phyloP scores from a whole-genome alignment of 768 basidiomycete genomes.

The Russula vinacea region DNA sequence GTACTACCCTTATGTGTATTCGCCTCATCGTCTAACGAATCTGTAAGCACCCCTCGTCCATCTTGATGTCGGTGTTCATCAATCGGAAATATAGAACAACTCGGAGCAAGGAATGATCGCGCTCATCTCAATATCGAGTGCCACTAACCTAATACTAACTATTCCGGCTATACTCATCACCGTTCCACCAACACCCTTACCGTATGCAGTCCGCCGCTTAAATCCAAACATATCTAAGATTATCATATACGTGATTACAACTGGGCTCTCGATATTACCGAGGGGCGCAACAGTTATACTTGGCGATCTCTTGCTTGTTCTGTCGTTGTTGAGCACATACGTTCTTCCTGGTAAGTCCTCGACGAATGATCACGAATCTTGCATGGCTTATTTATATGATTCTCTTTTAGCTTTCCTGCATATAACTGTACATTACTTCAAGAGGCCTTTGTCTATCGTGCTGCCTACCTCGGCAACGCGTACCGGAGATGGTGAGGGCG shows the following conservation, averaged over 20 bases:
- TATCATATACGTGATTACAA: constrained; percentile 42
- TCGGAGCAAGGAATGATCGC: constrained; percentile 35
- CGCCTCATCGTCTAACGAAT: constrained; percentile 43
- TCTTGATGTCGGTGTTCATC: constrained; percentile 10
- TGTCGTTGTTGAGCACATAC: constrained; percentile 56
- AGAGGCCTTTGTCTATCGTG: constrained; percentile 78
- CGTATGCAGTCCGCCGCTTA: constrained; percentile 43
- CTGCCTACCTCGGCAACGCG: constrained; percentile 44
- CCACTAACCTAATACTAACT: constrained; percentile 53
- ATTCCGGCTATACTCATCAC: constrained; percentile 60
- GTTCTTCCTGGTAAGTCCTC: constrained; percentile 52
- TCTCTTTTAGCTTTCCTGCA: constrained; percentile 59
- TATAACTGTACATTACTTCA: constrained; percentile 79
- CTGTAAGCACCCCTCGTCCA: constrained; percentile 37
- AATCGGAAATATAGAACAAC: constrained; percentile 32
- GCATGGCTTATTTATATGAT: neutral
- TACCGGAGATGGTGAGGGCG: constrained; percentile 34
- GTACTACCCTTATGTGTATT: constrained; percentile 59
- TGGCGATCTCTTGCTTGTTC: constrained; percentile 49
- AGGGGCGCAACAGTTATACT: constrained; percentile 40
- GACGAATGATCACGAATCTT: too few relatives aligned
- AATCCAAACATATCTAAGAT: constrained; percentile 48
- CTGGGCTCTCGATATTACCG: constrained; percentile 48
- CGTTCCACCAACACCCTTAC: constrained; percentile 50
- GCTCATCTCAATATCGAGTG: constrained; percentile 45